Evolutionary conservation across 768 basidiomycete genomes (phyloP).

Genomic region (Pisolithus orientalis): DNA sequence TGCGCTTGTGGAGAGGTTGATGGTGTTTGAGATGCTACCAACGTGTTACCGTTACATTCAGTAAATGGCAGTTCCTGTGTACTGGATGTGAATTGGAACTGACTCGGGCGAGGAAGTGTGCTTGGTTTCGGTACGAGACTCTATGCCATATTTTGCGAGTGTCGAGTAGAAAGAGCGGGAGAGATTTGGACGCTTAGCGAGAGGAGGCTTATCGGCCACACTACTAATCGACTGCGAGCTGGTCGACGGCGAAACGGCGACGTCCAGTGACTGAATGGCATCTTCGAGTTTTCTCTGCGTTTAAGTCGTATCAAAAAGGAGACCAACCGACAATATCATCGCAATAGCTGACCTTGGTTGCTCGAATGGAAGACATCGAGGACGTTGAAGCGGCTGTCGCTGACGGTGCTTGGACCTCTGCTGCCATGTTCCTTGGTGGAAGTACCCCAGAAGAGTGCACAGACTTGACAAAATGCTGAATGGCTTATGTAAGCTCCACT

Average conservation of each 20-base stretch:
- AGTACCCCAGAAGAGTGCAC: background rate
- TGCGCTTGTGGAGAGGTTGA: conserved; percentile 46
- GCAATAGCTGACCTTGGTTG: background rate
- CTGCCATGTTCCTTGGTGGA: background rate
- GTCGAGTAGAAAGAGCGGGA: conserved; percentile 69
- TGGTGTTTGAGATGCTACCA: conserved; percentile 5
- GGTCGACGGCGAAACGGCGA: conserved; percentile 41
- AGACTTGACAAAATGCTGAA: no score
- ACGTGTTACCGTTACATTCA: background rate
- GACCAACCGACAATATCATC: no score
- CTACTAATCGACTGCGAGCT: background rate
- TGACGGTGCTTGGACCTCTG: background rate
- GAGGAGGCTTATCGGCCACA: conserved; percentile 24
- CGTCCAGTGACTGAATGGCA: conserved; percentile 67
- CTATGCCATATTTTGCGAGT: conserved; percentile 71
- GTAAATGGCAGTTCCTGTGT: background rate
- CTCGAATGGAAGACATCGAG: background rate
- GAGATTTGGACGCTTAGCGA: conserved; percentile 49
- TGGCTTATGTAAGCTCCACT: no score
- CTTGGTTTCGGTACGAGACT: conserved; percentile 38
- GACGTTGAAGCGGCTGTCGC: background rate
- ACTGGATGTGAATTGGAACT: conserved; percentile 5
- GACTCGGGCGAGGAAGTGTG: conserved; percentile 18
- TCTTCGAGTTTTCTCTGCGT: conserved; percentile 75
- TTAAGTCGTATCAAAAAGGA: background rate